Evolutionary conservation across 768 basidiomycete species (phyloP), one percentile per base, ranked within the genome.

Genomic region (Galerina marginata): DNA sequence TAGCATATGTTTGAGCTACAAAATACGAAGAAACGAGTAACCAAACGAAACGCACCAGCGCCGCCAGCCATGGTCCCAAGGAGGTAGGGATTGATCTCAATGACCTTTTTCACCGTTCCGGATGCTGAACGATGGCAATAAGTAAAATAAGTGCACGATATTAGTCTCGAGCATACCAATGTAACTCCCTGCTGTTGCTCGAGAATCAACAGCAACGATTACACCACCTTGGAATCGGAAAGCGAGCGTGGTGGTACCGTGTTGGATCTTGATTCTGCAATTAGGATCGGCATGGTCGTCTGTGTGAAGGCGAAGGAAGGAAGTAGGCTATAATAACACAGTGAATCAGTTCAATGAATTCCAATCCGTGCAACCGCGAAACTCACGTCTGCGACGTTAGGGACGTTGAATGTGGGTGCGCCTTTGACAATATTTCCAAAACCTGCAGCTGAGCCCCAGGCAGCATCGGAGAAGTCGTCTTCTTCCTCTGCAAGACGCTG

Each of bases 21-120:
- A 12, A 16, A 36, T 23, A 45, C 2, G 0, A 58, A 39, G 29
- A 6, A 43, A 37, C 16, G 38, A 9, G 26, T 48, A 56, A 5
- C 9, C 37, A 33, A 56, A 49, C 23, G 3, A 20, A 40, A 81
- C 83, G 65, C 71, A 89, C 95, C 96, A 67, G 97, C 97, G 75
- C 96, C 96, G 76, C 97, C 97, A 63, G 97, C 97, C 96, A 99
- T 99, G 1, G 97, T 99, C 62, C 97, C 97, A n/a, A 99, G 85
- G 51, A 99, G 78, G 79, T 95, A 99, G 43, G 94, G 94, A 79
- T 99, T 99, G 77, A 99, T 99, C 80, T 99, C 97, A 68, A 99
- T 99, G 64, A 99, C 96, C 82, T 98, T 99, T 83, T 96, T 99
- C 63, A 99, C 94, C 14, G 96, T 99, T 55, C 96, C 96, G 16